Percentiles rank a stretch among this genome's conserved stretches.
Evolutionary conservation across 306 rosid genomes (phyloP).

Genomic region (Senna tora): DNA sequence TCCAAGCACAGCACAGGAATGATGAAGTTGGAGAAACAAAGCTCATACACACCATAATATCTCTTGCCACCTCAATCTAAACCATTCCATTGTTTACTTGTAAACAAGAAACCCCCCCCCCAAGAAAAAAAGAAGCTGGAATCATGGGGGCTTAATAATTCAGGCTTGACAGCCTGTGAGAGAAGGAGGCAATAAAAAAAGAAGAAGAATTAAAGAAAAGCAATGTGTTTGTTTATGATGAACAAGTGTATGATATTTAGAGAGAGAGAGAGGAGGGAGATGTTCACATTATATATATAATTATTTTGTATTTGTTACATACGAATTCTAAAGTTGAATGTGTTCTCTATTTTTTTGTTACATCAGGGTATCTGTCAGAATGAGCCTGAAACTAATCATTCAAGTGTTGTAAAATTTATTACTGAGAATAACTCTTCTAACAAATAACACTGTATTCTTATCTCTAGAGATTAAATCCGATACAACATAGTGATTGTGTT

Average conservation of each 20-base stretch:
- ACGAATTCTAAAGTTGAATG: not conserved
- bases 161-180: constrained; percentile 91
- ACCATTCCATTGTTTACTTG: constrained; percentile 40
- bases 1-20: constrained; percentile 51
- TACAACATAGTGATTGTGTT: too few species aligned
- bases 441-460: too few species aligned
- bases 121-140: constrained; percentile 37
- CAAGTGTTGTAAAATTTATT: too few species aligned
- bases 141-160: constrained; percentile 71
- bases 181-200: constrained; percentile 50
- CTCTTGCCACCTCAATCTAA: constrained; percentile 53
- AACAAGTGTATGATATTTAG: constrained; percentile 48
- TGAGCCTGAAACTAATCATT: too few species aligned
- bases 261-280: constrained; percentile 37
- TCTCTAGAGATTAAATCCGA: too few species aligned
- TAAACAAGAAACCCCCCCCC: constrained; percentile 56
- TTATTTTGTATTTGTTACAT: constrained; percentile 27
- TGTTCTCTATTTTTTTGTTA: too few species aligned
- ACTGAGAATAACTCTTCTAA: too few species aligned
- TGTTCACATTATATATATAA: not conserved
- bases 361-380: too few species aligned
- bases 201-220: constrained; percentile 43
- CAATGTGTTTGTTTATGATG: constrained; percentile 60
- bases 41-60: constrained; percentile 64
- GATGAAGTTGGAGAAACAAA: constrained; percentile 47